Conservation (phyloP, 768 basidiomycete species). For the Tremella mesenterica region DNA sequence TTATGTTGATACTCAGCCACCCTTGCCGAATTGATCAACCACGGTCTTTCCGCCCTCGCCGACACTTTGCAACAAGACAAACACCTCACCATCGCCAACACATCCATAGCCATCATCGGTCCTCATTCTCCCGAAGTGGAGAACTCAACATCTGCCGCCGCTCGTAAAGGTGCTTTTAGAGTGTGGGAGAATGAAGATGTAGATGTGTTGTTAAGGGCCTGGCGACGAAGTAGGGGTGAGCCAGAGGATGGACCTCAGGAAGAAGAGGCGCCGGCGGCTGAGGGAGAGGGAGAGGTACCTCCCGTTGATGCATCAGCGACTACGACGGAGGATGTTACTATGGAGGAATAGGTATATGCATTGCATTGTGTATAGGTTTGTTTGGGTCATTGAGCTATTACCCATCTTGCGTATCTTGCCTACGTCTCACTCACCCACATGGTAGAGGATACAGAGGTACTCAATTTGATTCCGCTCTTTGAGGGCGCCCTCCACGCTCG, state of each 20-base stretch:
- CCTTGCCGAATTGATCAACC: slow-evolving; percentile 78
- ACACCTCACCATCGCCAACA: slow-evolving; percentile 84
- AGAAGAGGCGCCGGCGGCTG: slow-evolving; percentile 39
- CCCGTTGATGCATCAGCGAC: slow-evolving; percentile 40
- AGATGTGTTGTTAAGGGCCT: slow-evolving; percentile 62
- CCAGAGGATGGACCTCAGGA: slow-evolving; percentile 27
- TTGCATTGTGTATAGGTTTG: slow-evolving; percentile 1
- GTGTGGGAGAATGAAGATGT: slow-evolving; percentile 79
- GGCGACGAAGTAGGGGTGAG: slow-evolving; percentile 53
- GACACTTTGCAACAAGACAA: slow-evolving; percentile 99
- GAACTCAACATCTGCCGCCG: slow-evolving; percentile 48
- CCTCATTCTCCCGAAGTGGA: slow-evolving; percentile 46
- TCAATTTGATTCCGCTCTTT: not conserved
- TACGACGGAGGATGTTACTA: slow-evolving; percentile 1
- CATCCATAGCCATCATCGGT: slow-evolving; percentile 87
- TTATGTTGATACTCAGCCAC: slow-evolving; percentile 52
- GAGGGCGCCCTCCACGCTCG: not conserved
- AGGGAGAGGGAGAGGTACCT: slow-evolving; percentile 42
- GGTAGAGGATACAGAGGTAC: not conserved
- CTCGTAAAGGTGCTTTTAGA: slow-evolving; percentile 60
- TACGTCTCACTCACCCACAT: not conserved
- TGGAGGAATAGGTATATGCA: slow-evolving; percentile 2
- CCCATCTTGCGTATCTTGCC: not conserved
- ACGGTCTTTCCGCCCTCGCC: slow-evolving; percentile 87
- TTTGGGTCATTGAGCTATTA: not conserved